Evolutionary conservation across 2,329 filamentous ascomycete genomes (phyloP).

Genomic region (Botrytis paeoniae): DNA sequence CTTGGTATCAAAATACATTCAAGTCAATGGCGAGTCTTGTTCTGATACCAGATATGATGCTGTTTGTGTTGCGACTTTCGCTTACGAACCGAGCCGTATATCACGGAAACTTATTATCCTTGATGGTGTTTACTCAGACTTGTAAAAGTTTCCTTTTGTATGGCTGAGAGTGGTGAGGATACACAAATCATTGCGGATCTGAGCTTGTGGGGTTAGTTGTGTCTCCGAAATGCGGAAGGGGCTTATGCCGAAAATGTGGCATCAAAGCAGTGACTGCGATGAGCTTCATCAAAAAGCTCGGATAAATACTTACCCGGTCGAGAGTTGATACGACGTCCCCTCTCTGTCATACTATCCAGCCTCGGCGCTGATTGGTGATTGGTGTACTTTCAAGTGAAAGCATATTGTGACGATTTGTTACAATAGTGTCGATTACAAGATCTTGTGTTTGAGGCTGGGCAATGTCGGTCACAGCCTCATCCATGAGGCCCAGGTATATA

Average conservation of each 20-base stretch:
- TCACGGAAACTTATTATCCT: neutral
- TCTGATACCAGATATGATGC: no score
- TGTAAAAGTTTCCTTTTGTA: neutral
- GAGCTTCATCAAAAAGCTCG: neutral
- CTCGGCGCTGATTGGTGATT: neutral
- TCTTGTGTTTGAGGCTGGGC: no score
- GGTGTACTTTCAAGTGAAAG: neutral
- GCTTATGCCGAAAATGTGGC: neutral
- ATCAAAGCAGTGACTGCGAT: neutral
- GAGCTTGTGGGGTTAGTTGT: neutral
- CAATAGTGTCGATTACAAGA: neutral
- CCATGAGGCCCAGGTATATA: neutral
- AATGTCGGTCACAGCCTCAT: neutral
- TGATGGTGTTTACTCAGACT: neutral
- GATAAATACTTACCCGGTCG: neutral
- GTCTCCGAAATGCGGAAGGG: neutral
- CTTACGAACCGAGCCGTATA: neutral
- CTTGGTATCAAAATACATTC: neutral
- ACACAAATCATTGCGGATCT: neutral
- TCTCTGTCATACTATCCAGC: neutral
- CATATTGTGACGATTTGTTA: neutral
- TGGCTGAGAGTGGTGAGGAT: neutral
- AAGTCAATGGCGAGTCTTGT: neutral
- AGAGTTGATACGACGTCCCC: neutral
- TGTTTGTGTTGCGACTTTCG: no score